Conservation (phyloP, 495 filamentous ascomycete species). For the Jackrogersella minutella region DNA sequence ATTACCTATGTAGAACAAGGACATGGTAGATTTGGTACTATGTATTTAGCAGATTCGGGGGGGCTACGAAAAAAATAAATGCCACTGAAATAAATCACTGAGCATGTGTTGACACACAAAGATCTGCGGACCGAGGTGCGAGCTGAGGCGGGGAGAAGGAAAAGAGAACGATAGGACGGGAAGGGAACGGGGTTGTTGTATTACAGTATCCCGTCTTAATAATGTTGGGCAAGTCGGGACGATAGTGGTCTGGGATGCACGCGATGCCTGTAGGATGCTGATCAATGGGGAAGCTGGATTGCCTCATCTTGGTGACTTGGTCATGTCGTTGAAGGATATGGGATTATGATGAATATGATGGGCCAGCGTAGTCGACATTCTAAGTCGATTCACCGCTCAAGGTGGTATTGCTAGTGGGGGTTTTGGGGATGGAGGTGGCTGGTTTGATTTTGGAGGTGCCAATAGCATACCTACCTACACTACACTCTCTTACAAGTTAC, state of each 20-base stretch:
- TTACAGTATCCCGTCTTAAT: neutral
- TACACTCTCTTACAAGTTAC: no score
- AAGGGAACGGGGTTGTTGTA: no score
- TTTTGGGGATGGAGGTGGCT: slow-evolving; percentile 6
- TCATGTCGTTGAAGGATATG: slow-evolving; percentile 17
- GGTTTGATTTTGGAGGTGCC: slow-evolving; percentile 18
- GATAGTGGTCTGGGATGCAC: slow-evolving; percentile 7
- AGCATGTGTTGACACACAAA: neutral
- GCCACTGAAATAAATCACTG: neutral
- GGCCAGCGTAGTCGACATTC: slow-evolving; percentile 26
- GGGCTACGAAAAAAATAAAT: no score
- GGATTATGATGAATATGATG: slow-evolving; percentile 19
- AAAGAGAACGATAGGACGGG: neutral
- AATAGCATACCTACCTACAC: neutral
- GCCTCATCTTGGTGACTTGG: slow-evolving; percentile 26
- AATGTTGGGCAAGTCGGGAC: slow-evolving; percentile 7
- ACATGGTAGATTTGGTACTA: neutral
- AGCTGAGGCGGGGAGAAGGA: neutral
- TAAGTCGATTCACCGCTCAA: slow-evolving; percentile 31
- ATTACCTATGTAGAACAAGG: no score
- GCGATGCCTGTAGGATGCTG: slow-evolving; percentile 34
- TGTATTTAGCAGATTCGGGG: neutral
- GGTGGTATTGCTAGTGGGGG: slow-evolving; percentile 32
- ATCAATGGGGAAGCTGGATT: slow-evolving; percentile 33
- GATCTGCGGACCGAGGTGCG: neutral